Percentiles rank a stretch among this genome's conserved stretches.
Conservation (phyloP, 2,329 filamentous ascomycete genomes). For the Knoxdaviesia proteae region DNA sequence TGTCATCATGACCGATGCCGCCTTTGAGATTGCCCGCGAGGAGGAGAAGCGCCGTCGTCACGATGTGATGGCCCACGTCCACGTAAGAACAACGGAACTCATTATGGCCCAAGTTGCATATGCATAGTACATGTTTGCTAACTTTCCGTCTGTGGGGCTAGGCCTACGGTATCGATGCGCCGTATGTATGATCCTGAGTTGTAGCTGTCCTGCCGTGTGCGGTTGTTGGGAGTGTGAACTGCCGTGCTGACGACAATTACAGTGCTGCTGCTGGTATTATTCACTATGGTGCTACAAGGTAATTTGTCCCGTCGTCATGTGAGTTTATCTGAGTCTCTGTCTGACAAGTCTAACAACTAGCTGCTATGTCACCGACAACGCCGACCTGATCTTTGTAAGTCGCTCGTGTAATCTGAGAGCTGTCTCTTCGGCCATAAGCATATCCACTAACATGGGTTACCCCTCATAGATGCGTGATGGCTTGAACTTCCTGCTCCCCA, state of each 20-base stretch:
- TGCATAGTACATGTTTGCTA: neutral
- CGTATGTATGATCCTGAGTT: neutral
- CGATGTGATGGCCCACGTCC: slow-evolving; percentile 8
- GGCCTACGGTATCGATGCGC: neutral
- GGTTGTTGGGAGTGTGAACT: no score
- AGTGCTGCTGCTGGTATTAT: slow-evolving; percentile 45
- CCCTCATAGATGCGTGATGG: slow-evolving; percentile 18
- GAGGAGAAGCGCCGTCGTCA: slow-evolving; percentile 59
- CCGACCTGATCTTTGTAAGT: slow-evolving; percentile 48
- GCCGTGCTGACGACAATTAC: no score
- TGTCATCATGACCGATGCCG: slow-evolving; percentile 53
- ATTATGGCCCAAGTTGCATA: neutral
- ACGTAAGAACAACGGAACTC: slow-evolving; percentile 12
- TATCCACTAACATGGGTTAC: neutral
- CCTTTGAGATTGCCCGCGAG: slow-evolving; percentile 51
- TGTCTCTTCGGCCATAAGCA: no score
- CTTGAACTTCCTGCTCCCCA: slow-evolving; percentile 54
- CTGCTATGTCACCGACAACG: slow-evolving; percentile 51
- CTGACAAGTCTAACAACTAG: slow-evolving; percentile 11
- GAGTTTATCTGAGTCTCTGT: neutral
- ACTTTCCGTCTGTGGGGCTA: neutral
- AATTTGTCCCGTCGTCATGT: slow-evolving; percentile 8
- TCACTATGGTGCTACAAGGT: slow-evolving; percentile 44
- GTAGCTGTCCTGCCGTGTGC: no score
- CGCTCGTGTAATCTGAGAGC: slow-evolving; percentile 12